A percentile compares a stretch with the other conserved stretches of the same genome.
phyloP scores from a whole-genome alignment of 768 basidiomycete species.

The Tylopilus plumbeoviolaceoides region DNA sequence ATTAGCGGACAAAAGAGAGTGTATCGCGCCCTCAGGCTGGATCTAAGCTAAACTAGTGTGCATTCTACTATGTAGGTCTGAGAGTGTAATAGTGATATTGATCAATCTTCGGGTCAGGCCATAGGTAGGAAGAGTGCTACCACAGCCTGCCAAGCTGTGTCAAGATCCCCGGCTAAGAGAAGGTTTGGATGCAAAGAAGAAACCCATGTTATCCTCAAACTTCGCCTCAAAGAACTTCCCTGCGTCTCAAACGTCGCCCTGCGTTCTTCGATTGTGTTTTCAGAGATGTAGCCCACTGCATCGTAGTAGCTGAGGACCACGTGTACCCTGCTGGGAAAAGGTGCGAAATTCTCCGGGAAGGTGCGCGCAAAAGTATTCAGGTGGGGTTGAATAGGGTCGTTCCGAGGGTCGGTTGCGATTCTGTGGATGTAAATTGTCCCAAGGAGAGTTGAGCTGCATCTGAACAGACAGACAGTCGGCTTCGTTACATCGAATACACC shows the following conservation, averaged over 20 bases:
- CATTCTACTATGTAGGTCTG: not conserved
- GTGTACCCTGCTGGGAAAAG: not conserved
- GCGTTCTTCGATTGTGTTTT: not conserved
- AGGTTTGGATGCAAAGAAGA: not conserved
- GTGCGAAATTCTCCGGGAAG: conserved; percentile 1
- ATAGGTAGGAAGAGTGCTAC: not conserved
- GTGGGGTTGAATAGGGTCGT: not conserved
- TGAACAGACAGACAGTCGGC: not conserved
- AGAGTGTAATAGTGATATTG: not conserved
- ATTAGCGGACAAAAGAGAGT: not conserved
- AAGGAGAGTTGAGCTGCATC: conserved; percentile 2
- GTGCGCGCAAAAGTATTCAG: conserved; percentile 1
- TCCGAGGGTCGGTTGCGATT: not conserved
- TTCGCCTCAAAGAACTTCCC: not conserved
- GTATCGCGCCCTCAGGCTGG: not conserved
- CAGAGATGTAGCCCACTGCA: fast-evolving
- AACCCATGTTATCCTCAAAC: not conserved
- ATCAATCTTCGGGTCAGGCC: not conserved
- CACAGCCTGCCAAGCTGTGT: conserved; percentile 12
- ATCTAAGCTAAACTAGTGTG: not conserved
- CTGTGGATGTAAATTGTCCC: conserved; percentile 18
- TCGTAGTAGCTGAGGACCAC: conserved; percentile 3
- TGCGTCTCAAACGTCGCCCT: not conserved
- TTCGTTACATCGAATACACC: not conserved
- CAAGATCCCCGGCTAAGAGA: not conserved